phyloP scores from a whole-genome alignment of 495 filamentous ascomycete species.

The Usnea hakonensis region DNA sequence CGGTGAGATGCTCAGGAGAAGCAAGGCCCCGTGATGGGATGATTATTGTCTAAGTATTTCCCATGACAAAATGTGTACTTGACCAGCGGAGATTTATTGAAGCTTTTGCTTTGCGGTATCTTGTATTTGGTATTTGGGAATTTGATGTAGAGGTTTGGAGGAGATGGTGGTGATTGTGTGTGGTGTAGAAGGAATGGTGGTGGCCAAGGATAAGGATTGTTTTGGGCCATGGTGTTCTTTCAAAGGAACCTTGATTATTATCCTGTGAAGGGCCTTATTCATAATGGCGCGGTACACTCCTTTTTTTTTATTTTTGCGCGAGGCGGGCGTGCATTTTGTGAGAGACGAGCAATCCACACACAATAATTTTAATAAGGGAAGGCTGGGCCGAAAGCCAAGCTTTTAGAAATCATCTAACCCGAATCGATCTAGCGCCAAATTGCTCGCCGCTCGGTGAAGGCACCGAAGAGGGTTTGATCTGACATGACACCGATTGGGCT shows the following conservation, averaged over 20 bases:
- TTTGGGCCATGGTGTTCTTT: constrained; percentile 11
- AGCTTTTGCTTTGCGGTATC: too few relatives aligned
- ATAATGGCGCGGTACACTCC: constrained; percentile 2
- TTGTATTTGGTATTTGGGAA: constrained; percentile 5
- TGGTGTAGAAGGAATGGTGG: constrained; percentile 4
- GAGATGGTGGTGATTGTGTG: constrained; percentile 16
- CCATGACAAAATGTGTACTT: not conserved
- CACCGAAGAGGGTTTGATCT: too few relatives aligned
- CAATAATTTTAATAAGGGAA: too few relatives aligned
- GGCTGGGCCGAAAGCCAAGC: not conserved
- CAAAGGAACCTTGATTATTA: constrained; percentile 11
- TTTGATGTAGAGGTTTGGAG: constrained; percentile 3
- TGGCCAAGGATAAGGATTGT: not conserved
- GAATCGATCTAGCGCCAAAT: too few relatives aligned
- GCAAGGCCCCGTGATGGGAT: not conserved
- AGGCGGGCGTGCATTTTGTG: not conserved
- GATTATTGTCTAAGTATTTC: not conserved
- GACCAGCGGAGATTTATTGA: constrained; percentile 1
- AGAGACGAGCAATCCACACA: not conserved
- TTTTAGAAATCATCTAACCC: too few relatives aligned
- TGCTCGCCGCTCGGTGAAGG: too few relatives aligned
- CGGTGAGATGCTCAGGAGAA: not conserved
- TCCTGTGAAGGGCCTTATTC: constrained; percentile 11
- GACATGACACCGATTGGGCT: too few relatives aligned
- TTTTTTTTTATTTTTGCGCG: constrained; percentile 1